phyloP scores from a whole-genome alignment of 257 asterid genomes.

The Fraxinus pennsylvanica region DNA sequence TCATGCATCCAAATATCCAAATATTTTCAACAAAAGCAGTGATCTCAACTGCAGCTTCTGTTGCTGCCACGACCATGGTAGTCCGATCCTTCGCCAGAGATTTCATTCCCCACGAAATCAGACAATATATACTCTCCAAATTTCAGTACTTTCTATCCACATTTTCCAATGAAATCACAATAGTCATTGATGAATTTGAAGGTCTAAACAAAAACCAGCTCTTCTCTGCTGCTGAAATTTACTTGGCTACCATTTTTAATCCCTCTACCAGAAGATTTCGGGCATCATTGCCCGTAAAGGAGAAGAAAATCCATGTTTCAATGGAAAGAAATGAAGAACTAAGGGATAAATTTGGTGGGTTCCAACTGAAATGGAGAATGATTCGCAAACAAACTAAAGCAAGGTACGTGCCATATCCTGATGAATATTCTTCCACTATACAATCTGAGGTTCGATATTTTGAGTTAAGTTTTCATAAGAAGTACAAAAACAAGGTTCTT shows the following conservation, averaged over 20 bases:
- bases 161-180: conserved; percentile 33
- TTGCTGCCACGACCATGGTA: conserved; percentile 54
- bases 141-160: conserved; percentile 29
- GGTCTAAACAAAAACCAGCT: conserved; percentile 46
- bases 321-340: conserved; percentile 38
- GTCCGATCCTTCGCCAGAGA: conserved; percentile 43
- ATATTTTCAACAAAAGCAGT: conserved; percentile 42
- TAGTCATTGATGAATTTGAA: conserved; percentile 41
- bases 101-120: conserved; percentile 40
- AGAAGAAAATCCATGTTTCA: conserved; percentile 37
- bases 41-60: conserved; percentile 45
- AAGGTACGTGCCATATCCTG: neutral
- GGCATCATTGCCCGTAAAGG: conserved; percentile 42
- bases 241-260: conserved; percentile 37
- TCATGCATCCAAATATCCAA: conserved; percentile 30
- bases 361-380: conserved; percentile 40
- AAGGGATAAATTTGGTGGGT: conserved; percentile 36
- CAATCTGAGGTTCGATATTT: conserved; percentile 28
- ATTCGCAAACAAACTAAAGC: conserved; percentile 28
- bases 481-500: conserved; percentile 32
- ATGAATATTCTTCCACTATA: conserved; percentile 14
- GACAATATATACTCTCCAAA: conserved; percentile 26
- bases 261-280: conserved; percentile 30
- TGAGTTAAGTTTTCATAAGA: conserved; percentile 42
- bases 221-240: conserved; percentile 42